Evolutionary conservation across 176 grass and related monocot species (phyloP), one percentile per base, ranked within the genome.

Genomic region (Carex parvula): DNA sequence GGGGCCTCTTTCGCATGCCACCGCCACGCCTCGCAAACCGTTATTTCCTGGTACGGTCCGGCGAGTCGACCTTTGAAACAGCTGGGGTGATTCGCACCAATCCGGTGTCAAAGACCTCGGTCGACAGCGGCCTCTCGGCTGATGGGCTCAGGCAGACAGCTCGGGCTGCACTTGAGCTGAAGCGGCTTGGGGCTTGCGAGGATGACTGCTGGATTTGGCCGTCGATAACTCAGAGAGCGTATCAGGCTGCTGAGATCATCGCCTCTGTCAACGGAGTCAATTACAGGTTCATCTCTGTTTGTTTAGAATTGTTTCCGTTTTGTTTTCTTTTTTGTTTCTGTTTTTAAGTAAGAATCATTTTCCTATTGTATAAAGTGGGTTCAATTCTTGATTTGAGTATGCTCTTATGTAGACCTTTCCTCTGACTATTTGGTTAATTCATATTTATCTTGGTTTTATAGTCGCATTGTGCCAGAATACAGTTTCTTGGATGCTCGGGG

Each of bases 141-240:
- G 88, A 88, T 35, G 95, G 92, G 39, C 90, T 91, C 13, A 87
- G 84, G 22, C 95, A 98, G 88, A 69, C 92, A 79, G 91, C 89
- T 29, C 81, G 76, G 64, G 89, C 92, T 30, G 95, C 95, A 54
- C 89, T 93, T 56, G 95, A 98, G 86, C 92, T 98, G 59, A 80
- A 88, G 41, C 85, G 79, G 68, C 84, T 98, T 29, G 92, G 95
- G 14, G 95, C 95, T 16, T 98, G 92, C 89, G 92, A 94, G 60
- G 91, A 93, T 56, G 91, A 87, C 69, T 98, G 92, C 88, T 98
- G 95, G 95, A 94, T 94, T 72, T 98, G 92, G 95, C 89, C 92
- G 0, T 98, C 95, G 66, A 98, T 98, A 82, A 98, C 92, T 80
- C 95, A 98, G 84, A 81, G 95, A 26, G 80, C 95, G 68, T 98